These are phyloP conservation scores for Diaporthe sp. DNA, from an alignment of 2,329 filamentous ascomycete genomes.

Conservation along the genomic window DNA sequence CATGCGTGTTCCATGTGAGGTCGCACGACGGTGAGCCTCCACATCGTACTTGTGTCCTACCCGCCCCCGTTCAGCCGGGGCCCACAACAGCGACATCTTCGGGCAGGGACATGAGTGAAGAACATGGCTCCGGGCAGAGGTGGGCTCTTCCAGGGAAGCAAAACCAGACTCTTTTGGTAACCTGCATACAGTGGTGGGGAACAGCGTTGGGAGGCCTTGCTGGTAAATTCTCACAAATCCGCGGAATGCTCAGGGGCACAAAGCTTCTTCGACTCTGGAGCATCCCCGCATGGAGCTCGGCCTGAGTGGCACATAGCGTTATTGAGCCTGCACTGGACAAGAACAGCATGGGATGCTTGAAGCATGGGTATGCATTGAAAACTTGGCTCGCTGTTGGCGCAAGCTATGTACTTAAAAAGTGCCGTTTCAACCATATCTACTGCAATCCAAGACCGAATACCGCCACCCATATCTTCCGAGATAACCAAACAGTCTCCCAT, in stretches of 20 bases:
- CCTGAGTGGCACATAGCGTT: not conserved
- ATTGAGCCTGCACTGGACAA: not conserved
- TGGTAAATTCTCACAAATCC: not conserved
- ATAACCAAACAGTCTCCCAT: not conserved
- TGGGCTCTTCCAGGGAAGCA: not conserved
- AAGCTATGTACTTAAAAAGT: slow-evolving; percentile 13
- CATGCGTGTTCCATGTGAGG: not conserved
- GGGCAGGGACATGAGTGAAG: not conserved
- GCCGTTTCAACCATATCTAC: not conserved
- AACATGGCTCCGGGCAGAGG: not conserved
- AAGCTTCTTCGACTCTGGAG: not conserved
- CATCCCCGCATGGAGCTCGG: too few relatives aligned
- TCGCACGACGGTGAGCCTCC: not conserved
- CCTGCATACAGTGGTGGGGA: too few relatives aligned
- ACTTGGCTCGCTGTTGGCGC: not conserved
- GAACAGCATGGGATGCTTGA: not conserved
- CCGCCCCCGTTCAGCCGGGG: not conserved
- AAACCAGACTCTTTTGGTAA: not conserved
- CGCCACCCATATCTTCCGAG: not conserved
- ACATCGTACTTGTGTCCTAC: not conserved
- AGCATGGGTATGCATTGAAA: not conserved
- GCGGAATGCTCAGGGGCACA: not conserved
- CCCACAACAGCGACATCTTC: not conserved
- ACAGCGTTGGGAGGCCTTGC: not conserved
- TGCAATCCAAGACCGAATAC: not conserved